These are phyloP conservation scores for Didymosphaeria variabile DNA, from an alignment of 2,329 filamentous ascomycete genomes.

Conservation along the genomic window DNA sequence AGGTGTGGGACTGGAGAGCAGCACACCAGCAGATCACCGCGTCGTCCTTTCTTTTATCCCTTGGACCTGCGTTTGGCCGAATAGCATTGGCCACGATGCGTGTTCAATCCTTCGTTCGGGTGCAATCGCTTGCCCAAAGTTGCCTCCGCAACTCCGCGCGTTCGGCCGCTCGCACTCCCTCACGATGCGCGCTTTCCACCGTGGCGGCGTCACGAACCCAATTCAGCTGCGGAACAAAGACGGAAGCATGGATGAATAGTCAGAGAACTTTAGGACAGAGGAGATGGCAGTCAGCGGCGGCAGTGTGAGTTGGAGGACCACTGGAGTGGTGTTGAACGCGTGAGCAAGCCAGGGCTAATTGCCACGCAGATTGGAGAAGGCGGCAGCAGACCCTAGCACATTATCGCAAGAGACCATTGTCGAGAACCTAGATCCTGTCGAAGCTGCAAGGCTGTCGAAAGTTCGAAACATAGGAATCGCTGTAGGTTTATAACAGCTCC, in stretches of 20 bases:
- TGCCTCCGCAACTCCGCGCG: constrained; percentile 41
- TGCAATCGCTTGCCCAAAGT: constrained; percentile 42
- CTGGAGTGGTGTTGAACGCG: not conserved
- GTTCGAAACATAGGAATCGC: constrained; percentile 99
- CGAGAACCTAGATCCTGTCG: constrained; percentile 80
- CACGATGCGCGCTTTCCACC: constrained; percentile 47
- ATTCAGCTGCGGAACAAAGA: constrained; percentile 40
- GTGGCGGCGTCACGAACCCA: constrained; percentile 38
- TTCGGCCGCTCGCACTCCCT: constrained; percentile 32
- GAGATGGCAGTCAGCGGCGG: constrained; percentile 49
- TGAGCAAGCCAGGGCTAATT: constrained; percentile 32
- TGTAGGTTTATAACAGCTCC: constrained; percentile 59
- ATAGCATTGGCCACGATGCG: constrained; percentile 39
- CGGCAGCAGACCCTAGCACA: constrained; percentile 63
- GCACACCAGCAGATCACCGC: constrained; percentile 34
- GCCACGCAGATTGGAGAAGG: constrained; percentile 59
- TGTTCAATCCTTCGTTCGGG: constrained; percentile 44
- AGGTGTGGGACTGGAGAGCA: constrained; percentile 18
- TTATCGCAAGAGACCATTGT: constrained; percentile 74
- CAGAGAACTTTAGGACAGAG: constrained; percentile 35
- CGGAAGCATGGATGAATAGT: constrained; percentile 39
- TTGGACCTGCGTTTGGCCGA: constrained; percentile 25
- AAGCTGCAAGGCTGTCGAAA: constrained; percentile 78
- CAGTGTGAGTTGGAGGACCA: constrained; percentile 44
- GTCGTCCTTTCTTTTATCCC: constrained; percentile 41